Evolutionary conservation across 2,329 filamentous ascomycete species (phyloP).

Genomic region (Dothideomycetidae sp.): DNA sequence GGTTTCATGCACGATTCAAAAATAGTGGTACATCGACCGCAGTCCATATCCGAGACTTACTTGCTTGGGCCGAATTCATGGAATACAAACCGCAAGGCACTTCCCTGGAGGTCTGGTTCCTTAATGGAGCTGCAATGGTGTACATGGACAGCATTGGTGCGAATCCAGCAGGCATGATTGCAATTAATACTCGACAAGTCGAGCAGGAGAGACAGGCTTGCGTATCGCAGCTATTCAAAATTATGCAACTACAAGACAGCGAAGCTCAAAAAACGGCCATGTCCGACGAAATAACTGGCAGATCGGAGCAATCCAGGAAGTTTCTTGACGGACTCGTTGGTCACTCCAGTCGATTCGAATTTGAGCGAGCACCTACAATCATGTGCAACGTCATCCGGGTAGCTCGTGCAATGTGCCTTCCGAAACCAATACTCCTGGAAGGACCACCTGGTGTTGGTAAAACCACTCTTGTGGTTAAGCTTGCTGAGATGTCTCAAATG

Average conservation of each 20-base stretch:
- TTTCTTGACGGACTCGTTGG: slow-evolving; percentile 16
- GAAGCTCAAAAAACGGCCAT: slow-evolving; percentile 47
- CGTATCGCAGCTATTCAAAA: slow-evolving; percentile 52
- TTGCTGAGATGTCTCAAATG: slow-evolving; percentile 66
- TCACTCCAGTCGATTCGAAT: neutral
- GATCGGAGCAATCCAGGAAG: slow-evolving; percentile 33
- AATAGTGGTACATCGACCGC: slow-evolving; percentile 58
- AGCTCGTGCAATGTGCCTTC: slow-evolving; percentile 71
- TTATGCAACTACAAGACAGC: slow-evolving; percentile 45
- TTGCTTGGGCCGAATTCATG: slow-evolving; percentile 88
- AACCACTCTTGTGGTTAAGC: slow-evolving; percentile 77
- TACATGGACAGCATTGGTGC: slow-evolving; percentile 92
- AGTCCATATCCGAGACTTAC: slow-evolving; percentile 81
- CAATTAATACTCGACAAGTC: slow-evolving; percentile 55
- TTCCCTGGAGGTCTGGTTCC: slow-evolving; percentile 25
- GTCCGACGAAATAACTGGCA: slow-evolving; percentile 36
- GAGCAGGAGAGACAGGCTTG: slow-evolving; percentile 58
- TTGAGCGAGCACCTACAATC: slow-evolving; percentile 56
- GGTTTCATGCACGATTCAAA: slow-evolving; percentile 69
- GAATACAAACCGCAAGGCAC: slow-evolving; percentile 43
- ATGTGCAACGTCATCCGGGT: slow-evolving; percentile 82
- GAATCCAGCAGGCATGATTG: slow-evolving; percentile 78
- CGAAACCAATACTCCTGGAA: slow-evolving; percentile 85
- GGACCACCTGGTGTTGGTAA: slow-evolving; percentile 97
- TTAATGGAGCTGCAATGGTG: slow-evolving; percentile 81